Base-by-base conservation (phyloP, 169 alveolate genomes). In the Theileria luwenshuni region DNA sequence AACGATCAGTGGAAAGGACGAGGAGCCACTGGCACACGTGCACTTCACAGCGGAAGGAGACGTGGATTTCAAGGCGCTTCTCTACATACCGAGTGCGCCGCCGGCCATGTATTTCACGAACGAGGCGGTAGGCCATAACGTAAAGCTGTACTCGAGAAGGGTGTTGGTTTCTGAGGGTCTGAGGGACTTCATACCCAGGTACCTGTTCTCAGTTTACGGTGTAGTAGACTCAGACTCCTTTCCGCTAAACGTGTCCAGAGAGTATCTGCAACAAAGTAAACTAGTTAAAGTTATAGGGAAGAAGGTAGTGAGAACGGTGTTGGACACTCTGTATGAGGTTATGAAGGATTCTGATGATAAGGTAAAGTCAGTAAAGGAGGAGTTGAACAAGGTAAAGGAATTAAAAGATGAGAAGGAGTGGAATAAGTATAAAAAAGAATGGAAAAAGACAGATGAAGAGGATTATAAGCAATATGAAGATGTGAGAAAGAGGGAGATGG, bases 21-120 rank as follows among this genome's bases (percentile, higher is more conserved):
- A 94, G 74, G 98, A 94, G 64, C 99, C 99, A 1, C 86, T 98
- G 41, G 92, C 98, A 48, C 94, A 96, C 92, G 94, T 97, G 3
- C 99, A 98, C 86, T 97, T 98, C 91, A 92, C 96, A 43, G 99
- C 99, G n/a, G 99, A 98, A 88, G 99, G 99, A 28, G 99, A 98
- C 84, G 95, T 97, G 17, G 99, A 96, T 59, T 98, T 97, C 95
- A 97, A 96, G 85, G 94, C 99, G 48, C 90, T 98, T 17, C 90
- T 98, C 61, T 97, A 87, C 92, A 91, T 97, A 41, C 99, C 99
- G 2, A 90, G 93, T 45, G 88, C 92, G 76, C 96, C 98, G 30
- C 97, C 98, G 19, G 85, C 91, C 49, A 81, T 95, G 85, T 96
- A 93, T 84, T 97, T 95, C 83, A 94, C 95, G 84, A 95, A 94